These are phyloP conservation scores for Acanthamoeba lenticulata DNA, from an alignment of 208 protist genomes.

Conservation along the genomic window DNA sequence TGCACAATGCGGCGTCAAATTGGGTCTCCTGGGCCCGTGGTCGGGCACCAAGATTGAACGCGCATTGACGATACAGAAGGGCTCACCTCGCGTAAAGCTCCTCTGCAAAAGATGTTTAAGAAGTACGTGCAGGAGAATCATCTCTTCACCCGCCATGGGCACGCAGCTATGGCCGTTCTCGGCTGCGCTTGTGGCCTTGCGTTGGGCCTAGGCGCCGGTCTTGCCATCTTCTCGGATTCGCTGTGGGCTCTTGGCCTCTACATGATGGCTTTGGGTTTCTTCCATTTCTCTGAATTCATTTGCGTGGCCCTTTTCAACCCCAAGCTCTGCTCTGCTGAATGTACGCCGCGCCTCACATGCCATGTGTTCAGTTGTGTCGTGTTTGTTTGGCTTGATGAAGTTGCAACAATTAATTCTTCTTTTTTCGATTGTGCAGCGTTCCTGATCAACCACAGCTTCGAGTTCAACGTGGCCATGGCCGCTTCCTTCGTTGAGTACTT, in stretches of 20 bases:
- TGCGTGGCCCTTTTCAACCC: constrained; percentile 54
- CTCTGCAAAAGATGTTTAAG: not conserved
- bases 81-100: too few species aligned
- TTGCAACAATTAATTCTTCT: too few species aligned
- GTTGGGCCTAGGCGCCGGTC: not conserved
- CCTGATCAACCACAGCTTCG: constrained; percentile 78
- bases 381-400: not conserved
- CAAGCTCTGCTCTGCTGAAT: constrained; percentile 34
- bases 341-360: not conserved
- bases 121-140: constrained; percentile 34
- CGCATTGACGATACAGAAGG: too few species aligned
- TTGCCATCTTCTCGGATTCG: constrained; percentile 36
- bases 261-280: constrained; percentile 26
- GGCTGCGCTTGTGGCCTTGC: not conserved
- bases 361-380: not conserved
- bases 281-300: constrained; percentile 38
- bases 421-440: constrained; percentile 65
- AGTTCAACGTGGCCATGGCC: constrained; percentile 73
- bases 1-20: too few species aligned
- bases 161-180: constrained; percentile 6
- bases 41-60: too few species aligned
- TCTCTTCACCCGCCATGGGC: constrained; percentile 4
- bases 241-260: constrained; percentile 22
- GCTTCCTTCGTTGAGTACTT: constrained; percentile 75
- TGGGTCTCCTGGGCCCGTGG: too few species aligned